Base-by-base conservation (phyloP, 495 filamentous ascomycete species). In the Penicillium manginii region DNA sequence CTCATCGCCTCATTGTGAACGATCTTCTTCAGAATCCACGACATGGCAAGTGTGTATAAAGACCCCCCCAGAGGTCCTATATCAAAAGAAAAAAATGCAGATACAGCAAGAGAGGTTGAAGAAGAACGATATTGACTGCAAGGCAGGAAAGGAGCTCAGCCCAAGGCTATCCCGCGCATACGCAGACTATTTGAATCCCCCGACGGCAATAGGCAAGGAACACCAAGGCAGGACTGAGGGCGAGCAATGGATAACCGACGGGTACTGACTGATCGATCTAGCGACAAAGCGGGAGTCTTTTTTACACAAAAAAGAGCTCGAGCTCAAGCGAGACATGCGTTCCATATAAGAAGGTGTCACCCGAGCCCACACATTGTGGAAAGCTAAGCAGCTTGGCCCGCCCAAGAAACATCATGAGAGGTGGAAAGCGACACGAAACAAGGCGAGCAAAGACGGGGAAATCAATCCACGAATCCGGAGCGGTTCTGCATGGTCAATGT, bases 1-100 rank as follows among this genome's bases (percentile, higher is more conserved):
- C 82, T 87, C 86, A 91, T 91, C 43, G 89, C 85, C 59, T 91
- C 88, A 84, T 92, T 92, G 72, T 84, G 84, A 60, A 91, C 86
- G 64, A 92, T 84, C 59, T 81, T 84, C 59, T 75, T 80, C 32
- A 91, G 71, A 51, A 91, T 31, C 57, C 67, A 66, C 52, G 73
- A 69, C 71, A 76, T 76, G n/a, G 46, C 21, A 19, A 47, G 49
- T 5, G 23, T 26, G 23, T 2, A 4, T 26, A 5, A 26, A 26
- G 23, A 5, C 23, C 23, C 7, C 7, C 23, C 23, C 23, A 26
- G 23, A 2, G 23, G 23, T 26, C 23, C 3, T 62, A 57, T 65
- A 56, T 65, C 23, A 55, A 43, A 52, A 37, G 17, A 9, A 22
- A 15, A 21, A 26, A 15, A 40, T 32, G 6, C 11, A 37, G 3